Conservation (phyloP, 345 rosid species). For the Camelina sativa region DNA sequence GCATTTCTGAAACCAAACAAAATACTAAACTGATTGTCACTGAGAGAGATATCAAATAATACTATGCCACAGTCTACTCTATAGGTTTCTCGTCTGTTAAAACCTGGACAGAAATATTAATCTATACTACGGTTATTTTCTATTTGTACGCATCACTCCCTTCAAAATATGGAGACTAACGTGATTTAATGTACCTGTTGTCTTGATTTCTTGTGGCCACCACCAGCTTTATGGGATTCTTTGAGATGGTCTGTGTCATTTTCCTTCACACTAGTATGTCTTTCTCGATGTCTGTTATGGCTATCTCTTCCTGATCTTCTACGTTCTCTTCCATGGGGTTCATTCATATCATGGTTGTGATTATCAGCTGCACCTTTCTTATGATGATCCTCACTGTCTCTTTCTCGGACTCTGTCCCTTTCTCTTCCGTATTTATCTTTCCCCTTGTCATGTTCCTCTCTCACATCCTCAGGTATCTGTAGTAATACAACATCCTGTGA, state of each 20-base stretch:
- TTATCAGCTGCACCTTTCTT: conserved; percentile 59
- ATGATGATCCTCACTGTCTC: conserved; percentile 59
- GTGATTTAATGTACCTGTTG: conserved; percentile 49
- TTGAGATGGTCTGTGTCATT: conserved; percentile 56
- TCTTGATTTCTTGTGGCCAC: conserved; percentile 67
- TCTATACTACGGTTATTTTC: neutral
- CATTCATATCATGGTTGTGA: conserved; percentile 50
- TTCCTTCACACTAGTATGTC: conserved; percentile 62
- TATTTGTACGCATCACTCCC: conserved; percentile 1
- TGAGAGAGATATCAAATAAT: conserved; percentile 18
- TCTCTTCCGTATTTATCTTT: conserved; percentile 71
- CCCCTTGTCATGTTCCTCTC: conserved; percentile 71
- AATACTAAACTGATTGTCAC: neutral
- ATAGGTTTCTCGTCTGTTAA: conserved; percentile 1
- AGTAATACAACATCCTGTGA: conserved; percentile 29
- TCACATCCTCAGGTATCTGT: conserved; percentile 75
- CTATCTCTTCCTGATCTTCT: conserved; percentile 66
- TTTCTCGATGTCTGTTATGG: conserved; percentile 63
- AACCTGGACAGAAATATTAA: conserved; percentile 5
- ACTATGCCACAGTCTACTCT: neutral
- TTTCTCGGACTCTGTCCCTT: conserved; percentile 63
- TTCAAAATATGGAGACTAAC: conserved; percentile 12
- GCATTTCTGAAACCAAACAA: conserved; percentile 16
- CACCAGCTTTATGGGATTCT: conserved; percentile 58
- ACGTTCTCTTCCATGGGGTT: conserved; percentile 51